These are phyloP conservation scores for Aspergillus melleus DNA, from an alignment of 2,329 filamentous ascomycete species.

Conservation along the genomic window DNA sequence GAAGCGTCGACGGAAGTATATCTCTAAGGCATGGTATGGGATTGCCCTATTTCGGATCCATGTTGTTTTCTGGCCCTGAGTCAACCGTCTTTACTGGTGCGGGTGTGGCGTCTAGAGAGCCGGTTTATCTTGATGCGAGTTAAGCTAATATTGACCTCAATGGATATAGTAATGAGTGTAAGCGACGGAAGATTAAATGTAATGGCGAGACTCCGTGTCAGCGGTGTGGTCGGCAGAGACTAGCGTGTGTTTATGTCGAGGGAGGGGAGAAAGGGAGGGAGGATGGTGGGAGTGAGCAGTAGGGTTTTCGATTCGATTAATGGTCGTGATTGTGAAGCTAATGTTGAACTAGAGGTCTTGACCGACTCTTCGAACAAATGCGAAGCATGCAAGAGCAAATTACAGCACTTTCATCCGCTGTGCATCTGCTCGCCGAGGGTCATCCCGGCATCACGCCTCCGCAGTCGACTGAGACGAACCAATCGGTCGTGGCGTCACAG, in stretches of 20 bases:
- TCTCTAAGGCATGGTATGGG: conserved; percentile 62
- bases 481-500: conserved; percentile 4
- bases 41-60: neutral
- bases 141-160: no score
- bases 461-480: conserved; percentile 4
- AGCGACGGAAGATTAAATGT: conserved; percentile 66
- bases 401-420: conserved; percentile 67
- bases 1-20: conserved; percentile 63
- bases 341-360: conserved; percentile 11
- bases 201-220: conserved; percentile 64
- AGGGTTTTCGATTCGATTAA: neutral
- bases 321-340: neutral
- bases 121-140: no score
- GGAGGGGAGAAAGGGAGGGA: conserved; percentile 71
- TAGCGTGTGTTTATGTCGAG: conserved; percentile 48
- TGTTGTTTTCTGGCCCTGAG: neutral
- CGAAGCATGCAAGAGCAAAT: conserved; percentile 64
- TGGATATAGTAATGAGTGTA: conserved; percentile 58
- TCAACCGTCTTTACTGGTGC: no score
- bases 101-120: no score
- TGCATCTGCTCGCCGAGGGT: conserved; percentile 63
- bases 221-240: conserved; percentile 52
- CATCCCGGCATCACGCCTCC: conserved; percentile 12
- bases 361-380: conserved; percentile 32
- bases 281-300: conserved; percentile 2